Percentiles rank a stretch among this genome's conserved stretches.
These are phyloP conservation scores for Ogataea minuta DNA, from an alignment of 805 yeast genomes.

Conservation along the genomic window DNA sequence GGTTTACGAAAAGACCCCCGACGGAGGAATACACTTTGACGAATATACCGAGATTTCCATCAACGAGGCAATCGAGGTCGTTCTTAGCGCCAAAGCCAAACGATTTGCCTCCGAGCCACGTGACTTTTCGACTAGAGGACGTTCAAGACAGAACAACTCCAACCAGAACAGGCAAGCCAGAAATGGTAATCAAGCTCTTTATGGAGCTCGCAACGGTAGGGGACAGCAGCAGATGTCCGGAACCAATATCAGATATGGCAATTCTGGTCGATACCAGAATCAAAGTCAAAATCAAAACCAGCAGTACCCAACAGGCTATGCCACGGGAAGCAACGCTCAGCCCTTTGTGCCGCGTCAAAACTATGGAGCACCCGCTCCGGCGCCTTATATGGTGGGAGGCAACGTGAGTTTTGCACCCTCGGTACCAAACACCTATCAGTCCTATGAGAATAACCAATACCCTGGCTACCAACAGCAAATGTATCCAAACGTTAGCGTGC, in stretches of 20 bases:
- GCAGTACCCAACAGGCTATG: slow-evolving; percentile 20
- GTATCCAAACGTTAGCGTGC: slow-evolving; percentile 8
- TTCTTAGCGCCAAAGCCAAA: slow-evolving; percentile 42
- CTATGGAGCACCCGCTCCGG: slow-evolving; percentile 8
- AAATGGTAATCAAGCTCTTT: slow-evolving; percentile 20
- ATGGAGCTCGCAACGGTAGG: slow-evolving; percentile 10
- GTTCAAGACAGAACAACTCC: slow-evolving; percentile 12
- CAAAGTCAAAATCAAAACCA: slow-evolving; percentile 3
- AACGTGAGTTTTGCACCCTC: slow-evolving; percentile 13
- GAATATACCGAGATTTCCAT: slow-evolving; percentile 73
- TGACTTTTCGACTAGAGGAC: slow-evolving; percentile 17
- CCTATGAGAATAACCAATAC: slow-evolving; percentile 15
- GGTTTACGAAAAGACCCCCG: slow-evolving; percentile 63
- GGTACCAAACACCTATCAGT: slow-evolving; percentile 7
- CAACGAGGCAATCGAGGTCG: slow-evolving; percentile 60
- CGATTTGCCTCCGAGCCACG: slow-evolving; percentile 22
- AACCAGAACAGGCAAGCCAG: slow-evolving; percentile 7
- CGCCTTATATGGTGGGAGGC: slow-evolving; percentile 17
- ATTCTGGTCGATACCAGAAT: slow-evolving; percentile 8
- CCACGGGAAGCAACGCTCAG: slow-evolving; percentile 20
- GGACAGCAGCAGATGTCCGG: slow-evolving; percentile 10
- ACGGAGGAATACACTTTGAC: slow-evolving; percentile 77
- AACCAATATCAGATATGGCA: slow-evolving; percentile 5
- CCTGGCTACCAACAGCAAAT: slow-evolving; percentile 19
- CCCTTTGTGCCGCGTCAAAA: slow-evolving; percentile 15